Evolutionary conservation across 2,329 filamentous ascomycete species (phyloP), one percentile per base, ranked within the genome.

Genomic region (Keithomyces neogunnii): DNA sequence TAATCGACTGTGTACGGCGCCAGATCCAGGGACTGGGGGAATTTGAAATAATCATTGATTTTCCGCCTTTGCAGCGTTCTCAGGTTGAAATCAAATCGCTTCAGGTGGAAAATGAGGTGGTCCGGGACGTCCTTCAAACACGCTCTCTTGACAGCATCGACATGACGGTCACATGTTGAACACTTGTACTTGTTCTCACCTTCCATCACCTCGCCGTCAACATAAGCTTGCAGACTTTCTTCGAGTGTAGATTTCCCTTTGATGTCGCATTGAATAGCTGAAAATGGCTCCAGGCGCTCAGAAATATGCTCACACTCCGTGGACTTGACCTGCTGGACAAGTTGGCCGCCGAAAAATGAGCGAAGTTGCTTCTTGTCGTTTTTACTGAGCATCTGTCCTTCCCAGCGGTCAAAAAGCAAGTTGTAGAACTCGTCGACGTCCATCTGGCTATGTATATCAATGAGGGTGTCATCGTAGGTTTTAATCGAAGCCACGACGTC

Each of bases 141-240:
- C 10, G 91, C 88, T 60, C 89, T 81, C 68, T 96, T 96, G 57
- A 97, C 89, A 26, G 93, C 93, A 67, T 96, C 87, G 13, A 99
- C 93, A 60, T 93, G 87, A 9, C 82, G 81, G 55, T 89, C 88
- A 65, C 93, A 99, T 4, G 82, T 86, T 32, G 90, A 91, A 69
- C 93, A 99, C 57, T 95, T 95, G 74, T 97, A 99, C 70, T 96
- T 96, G 73, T 99, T 97, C 61, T 96, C 90, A 57, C 95, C 93
- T 74, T 96, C 89, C 86, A 99, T 91, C 36, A 93, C 84, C 68
- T 99, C 93, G 3, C 93, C 93, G 63, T 95, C 88, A 10, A 97
- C 90, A 65, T 96, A 97, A n/a, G 92, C 89, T 59, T 90, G 84
- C 11, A 99, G 74, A 62, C 93, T 97, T 58, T 96, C 90, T 60